These are phyloP conservation scores for Penicillium sp. DNA, from an alignment of 2,329 filamentous ascomycete genomes.

Conservation along the genomic window DNA sequence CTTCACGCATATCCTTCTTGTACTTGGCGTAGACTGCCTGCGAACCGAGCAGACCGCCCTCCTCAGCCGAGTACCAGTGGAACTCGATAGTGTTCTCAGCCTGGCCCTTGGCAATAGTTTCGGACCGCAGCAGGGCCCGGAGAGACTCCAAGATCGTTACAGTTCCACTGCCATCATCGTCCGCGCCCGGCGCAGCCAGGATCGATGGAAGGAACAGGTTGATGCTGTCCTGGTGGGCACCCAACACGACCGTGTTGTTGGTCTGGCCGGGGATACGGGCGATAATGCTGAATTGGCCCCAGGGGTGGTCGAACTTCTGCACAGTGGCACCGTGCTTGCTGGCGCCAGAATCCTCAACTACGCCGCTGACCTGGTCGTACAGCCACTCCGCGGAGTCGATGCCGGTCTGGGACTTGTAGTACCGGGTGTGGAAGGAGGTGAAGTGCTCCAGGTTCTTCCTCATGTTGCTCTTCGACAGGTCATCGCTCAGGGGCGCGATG, in stretches of 20 bases:
- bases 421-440: constrained; percentile 59
- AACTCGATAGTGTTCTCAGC: constrained; percentile 88
- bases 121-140: constrained; percentile 71
- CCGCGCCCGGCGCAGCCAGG: constrained; percentile 84
- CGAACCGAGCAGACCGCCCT: constrained; percentile 80
- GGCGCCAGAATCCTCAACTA: constrained; percentile 70
- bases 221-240: constrained; percentile 92
- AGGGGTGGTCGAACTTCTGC: constrained; percentile 73
- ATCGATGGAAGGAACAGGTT: constrained; percentile 86
- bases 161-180: constrained; percentile 89
- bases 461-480: constrained; percentile 75
- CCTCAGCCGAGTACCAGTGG: constrained; percentile 92
- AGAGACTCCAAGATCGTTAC: constrained; percentile 94
- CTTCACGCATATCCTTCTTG: constrained; percentile 66
- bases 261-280: constrained; percentile 84
- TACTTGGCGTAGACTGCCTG: constrained; percentile 87
- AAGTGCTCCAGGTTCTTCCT: constrained; percentile 69
- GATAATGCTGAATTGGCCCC: constrained; percentile 89
- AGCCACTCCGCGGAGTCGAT: constrained; percentile 87
- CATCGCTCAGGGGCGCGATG: constrained; percentile 64
- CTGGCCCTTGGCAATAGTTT: constrained; percentile 67
- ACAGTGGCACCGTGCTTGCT: constrained; percentile 65
- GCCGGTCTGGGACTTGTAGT: constrained; percentile 64
- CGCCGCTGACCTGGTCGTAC: constrained; percentile 68
- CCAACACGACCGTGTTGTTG: constrained; percentile 81